A percentile compares a stretch with the other conserved stretches of the same genome.
These are phyloP conservation scores for Hymenoscyphus fructigenus DNA, from an alignment of 2,329 filamentous ascomycete species.

Conservation along the genomic window DNA sequence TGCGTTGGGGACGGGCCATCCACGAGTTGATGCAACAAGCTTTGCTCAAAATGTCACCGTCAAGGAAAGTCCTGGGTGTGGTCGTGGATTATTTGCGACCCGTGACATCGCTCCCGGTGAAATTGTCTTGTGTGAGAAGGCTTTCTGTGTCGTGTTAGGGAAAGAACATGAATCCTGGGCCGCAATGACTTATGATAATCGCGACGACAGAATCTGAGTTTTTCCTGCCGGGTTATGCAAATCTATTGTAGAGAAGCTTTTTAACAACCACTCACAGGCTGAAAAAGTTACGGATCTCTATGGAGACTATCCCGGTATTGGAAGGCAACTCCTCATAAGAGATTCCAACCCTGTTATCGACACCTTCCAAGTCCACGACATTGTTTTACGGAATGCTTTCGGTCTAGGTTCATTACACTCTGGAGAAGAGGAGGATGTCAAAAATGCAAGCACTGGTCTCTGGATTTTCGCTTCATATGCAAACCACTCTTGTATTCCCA, in stretches of 20 bases:
- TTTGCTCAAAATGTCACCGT: background rate
- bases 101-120: conserved; percentile 47
- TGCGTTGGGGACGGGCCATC: background rate
- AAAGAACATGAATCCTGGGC: conserved; percentile 36
- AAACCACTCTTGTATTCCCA: conserved; percentile 48
- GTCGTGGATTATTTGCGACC: conserved; percentile 50
- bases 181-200: conserved; percentile 35
- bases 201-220: conserved; percentile 20
- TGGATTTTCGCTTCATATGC: background rate
- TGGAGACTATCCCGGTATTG: background rate
- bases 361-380: conserved; percentile 48
- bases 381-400: conserved; percentile 46
- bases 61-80: background rate
- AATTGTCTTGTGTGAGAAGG: conserved; percentile 56
- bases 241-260: conserved; percentile 7
- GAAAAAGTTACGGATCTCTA: background rate
- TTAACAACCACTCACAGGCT: background rate
- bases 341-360: conserved; percentile 46
- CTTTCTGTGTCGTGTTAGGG: conserved; percentile 40
- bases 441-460: background rate
- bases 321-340: conserved; percentile 24
- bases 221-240: conserved; percentile 33
- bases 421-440: conserved; percentile 39
- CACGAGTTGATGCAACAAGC: background rate
- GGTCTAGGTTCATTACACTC: conserved; percentile 30